Percentiles rank a stretch among this genome's conserved stretches.
These are phyloP conservation scores for Botryotinia calthae DNA, from an alignment of 2,329 filamentous ascomycete genomes.

Conservation along the genomic window DNA sequence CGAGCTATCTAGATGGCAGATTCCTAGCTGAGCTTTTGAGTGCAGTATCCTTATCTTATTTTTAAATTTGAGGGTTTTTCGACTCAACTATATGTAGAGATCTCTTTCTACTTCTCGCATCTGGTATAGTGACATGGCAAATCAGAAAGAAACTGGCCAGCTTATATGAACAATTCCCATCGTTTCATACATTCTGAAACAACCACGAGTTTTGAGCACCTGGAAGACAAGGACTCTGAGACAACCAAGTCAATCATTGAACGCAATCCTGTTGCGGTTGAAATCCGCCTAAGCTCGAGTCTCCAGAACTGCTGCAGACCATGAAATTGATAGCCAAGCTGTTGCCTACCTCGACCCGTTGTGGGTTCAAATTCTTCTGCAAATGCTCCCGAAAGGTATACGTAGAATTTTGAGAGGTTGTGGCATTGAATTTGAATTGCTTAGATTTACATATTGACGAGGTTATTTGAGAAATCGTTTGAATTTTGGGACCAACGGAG, in stretches of 20 bases:
- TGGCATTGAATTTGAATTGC: background rate
- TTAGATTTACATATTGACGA: background rate
- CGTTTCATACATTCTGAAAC: background rate
- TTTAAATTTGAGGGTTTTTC: background rate
- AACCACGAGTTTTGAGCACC: background rate
- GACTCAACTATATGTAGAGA: background rate
- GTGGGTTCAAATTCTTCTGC: background rate
- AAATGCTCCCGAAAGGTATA: background rate
- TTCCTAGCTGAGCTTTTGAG: background rate
- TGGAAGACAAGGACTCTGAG: background rate
- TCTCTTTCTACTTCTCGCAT: background rate
- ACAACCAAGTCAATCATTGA: background rate
- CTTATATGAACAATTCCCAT: background rate
- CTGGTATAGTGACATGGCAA: background rate
- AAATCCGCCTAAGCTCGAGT: fast-evolving
- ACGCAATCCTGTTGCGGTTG: fast-evolving
- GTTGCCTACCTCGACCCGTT: background rate
- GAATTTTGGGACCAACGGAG: too few relatives aligned
- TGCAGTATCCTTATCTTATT: too few relatives aligned
- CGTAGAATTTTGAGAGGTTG: background rate
- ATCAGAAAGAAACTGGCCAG: background rate
- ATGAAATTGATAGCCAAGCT: background rate
- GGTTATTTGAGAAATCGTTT: background rate
- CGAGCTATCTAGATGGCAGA: background rate
- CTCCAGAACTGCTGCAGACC: background rate